Evolutionary conservation across 2,329 filamentous ascomycete genomes (phyloP), one percentile per base, ranked within the genome.

Genomic region (Canariomyces notabilis): DNA sequence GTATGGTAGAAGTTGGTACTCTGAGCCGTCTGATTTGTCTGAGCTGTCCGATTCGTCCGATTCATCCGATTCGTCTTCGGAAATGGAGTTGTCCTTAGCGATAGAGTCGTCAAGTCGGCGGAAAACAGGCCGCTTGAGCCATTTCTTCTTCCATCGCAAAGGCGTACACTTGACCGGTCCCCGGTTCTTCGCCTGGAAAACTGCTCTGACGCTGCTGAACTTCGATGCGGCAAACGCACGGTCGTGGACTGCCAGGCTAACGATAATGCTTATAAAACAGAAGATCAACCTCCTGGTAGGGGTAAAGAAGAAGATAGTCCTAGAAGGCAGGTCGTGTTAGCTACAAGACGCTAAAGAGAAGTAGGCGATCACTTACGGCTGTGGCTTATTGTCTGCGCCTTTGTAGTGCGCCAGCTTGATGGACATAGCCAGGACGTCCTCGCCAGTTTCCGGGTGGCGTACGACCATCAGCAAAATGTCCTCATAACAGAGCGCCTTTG

Each of bases 351-450:
- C 19, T 11, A 42, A 26, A 42, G 19, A 38, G 20, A 22, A 38
- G 33, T 18, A 38, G 36, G 36, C 16, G 16, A 16, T 22, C 19
- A 15, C 11, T 43, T 38, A 35, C 35, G 7, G 34, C 26, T 14
- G 41, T 2, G 34, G 39, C 9, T 44, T 64, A 7, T 59, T 59
- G 18, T 64, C 46, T 20, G 51, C 52, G 6, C 58, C 57, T 35
- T 65, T 66, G 31, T 64, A 40, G 38, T 64, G 29, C 18, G 61
- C 57, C 22, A 64, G 62, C 47, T 61, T 63, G 16, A 64, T 44
- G 3, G 57, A 56, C 37, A 65, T 65, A 3, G 54, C 53, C 12
- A 52, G 47, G 1, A 61, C 46, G 19, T 44, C 52, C 19, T 33
- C 18, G 35, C 54, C 48, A 3, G 55, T 62, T 2, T 52, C 42